Percentiles rank a stretch among this genome's conserved stretches.
Evolutionary conservation across 1,284 basidiomycete species (phyloP).

Genomic region (Malassezia obtusa): DNA sequence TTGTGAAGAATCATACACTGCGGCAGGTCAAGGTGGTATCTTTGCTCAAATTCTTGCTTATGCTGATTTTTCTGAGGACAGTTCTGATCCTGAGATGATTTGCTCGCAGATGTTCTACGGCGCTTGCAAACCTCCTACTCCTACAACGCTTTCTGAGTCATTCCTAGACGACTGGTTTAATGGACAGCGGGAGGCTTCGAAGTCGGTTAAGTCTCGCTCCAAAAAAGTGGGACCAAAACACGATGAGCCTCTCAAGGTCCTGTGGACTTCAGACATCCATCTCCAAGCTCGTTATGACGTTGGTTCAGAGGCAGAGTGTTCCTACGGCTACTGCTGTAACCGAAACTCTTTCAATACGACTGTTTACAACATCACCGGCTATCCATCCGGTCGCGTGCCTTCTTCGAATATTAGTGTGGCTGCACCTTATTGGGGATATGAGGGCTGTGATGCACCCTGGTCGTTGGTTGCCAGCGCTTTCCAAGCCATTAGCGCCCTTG

Average conservation of each 20-base stretch:
- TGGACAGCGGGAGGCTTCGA: conserved; percentile 12
- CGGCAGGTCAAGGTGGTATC: conserved; percentile 23
- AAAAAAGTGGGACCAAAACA: neutral
- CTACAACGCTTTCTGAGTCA: conserved; percentile 19
- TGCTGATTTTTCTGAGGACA: conserved; percentile 26
- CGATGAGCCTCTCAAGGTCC: conserved; percentile 57
- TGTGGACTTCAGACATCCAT: conserved; percentile 69
- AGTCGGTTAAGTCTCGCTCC: neutral
- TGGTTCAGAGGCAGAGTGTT: conserved; percentile 65
- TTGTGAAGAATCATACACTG: conserved; percentile 28
- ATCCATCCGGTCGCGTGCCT: conserved; percentile 21
- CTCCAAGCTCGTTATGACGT: conserved; percentile 68
- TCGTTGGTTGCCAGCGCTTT: conserved; percentile 59
- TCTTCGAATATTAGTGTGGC: conserved; percentile 23
- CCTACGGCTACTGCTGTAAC: conserved; percentile 62
- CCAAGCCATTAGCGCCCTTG: conserved; percentile 59
- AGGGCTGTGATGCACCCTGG: conserved; percentile 60
- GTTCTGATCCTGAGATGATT: conserved; percentile 36
- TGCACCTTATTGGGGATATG: conserved; percentile 42
- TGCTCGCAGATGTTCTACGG: conserved; percentile 31
- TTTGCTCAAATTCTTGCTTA: conserved; percentile 38
- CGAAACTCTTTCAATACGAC: conserved; percentile 44
- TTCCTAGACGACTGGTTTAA: conserved; percentile 36
- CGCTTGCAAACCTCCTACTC: conserved; percentile 21
- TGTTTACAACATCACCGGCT: conserved; percentile 51